A percentile compares a stretch with the other conserved stretches of the same genome.
These are phyloP conservation scores for Rosa hybrid DNA, from an alignment of 331 rosid genomes.

Conservation along the genomic window DNA sequence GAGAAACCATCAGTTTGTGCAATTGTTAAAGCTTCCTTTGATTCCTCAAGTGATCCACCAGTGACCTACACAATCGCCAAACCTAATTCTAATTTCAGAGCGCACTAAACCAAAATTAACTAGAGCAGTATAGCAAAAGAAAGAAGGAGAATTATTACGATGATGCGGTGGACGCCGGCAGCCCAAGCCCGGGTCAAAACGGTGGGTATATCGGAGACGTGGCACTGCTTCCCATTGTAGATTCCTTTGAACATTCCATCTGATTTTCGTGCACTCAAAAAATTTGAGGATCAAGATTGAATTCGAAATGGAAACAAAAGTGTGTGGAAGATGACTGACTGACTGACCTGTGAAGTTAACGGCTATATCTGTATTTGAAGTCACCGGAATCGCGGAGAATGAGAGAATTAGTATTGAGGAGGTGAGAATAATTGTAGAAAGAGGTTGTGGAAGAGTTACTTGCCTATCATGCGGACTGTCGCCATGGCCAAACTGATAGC, in stretches of 20 bases:
- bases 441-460: slow-evolving; percentile 4
- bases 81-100: slow-evolving; percentile 13
- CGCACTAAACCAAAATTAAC: not conserved
- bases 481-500: slow-evolving; percentile 35
- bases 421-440: not conserved
- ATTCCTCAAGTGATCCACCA: slow-evolving; percentile 92
- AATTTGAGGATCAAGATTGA: not conserved
- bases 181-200: slow-evolving; percentile 88
- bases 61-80: slow-evolving; percentile 61
- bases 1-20: slow-evolving; percentile 82
- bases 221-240: slow-evolving; percentile 91
- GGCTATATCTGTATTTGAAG: slow-evolving; percentile 63
- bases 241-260: slow-evolving; percentile 96
- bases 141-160: slow-evolving; percentile 50
- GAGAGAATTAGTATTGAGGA: not conserved
- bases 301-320: slow-evolving; percentile 7
- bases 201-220: slow-evolving; percentile 64
- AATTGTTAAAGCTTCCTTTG: slow-evolving; percentile 84
- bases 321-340: slow-evolving; percentile 32
- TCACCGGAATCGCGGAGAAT: not conserved
- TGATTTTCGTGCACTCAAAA: slow-evolving; percentile 22
- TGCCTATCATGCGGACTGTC: slow-evolving; percentile 61
- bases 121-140: not conserved
- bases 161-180: slow-evolving; percentile 87
- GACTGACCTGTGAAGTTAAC: slow-evolving; percentile 85